Conservation (phyloP, 108 stramenopile species). For the Skeletonema marinoi region DNA sequence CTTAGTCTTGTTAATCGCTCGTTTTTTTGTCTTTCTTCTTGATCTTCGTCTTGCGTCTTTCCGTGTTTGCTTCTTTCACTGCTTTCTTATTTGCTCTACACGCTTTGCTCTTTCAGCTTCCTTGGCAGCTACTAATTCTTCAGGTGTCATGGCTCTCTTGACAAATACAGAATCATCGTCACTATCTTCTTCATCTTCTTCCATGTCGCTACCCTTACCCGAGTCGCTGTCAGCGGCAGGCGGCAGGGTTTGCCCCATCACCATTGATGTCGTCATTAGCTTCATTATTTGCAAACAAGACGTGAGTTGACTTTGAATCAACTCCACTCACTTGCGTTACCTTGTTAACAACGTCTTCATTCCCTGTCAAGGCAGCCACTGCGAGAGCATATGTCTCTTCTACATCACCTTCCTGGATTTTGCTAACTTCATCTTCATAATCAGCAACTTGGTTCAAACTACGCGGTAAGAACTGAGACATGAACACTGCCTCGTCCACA, state of each 20-base stretch:
- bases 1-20: conserved; percentile 85
- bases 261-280: conserved; percentile 5
- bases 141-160: conserved; percentile 72
- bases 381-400: conserved; percentile 90
- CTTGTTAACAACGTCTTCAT: conserved; percentile 73
- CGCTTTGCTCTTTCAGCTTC: conserved; percentile 61
- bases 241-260: conserved; percentile 12
- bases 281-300: conserved; percentile 26
- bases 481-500: conserved; percentile 91
- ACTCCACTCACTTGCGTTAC: conserved; percentile 49
- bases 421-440: conserved; percentile 79
- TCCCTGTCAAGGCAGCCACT: conserved; percentile 88
- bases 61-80: conserved; percentile 73
- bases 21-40: conserved; percentile 93
- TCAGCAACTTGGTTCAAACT: conserved; percentile 90
- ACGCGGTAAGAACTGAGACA: conserved; percentile 88
- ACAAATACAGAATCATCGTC: conserved; percentile 55
- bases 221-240: conserved; percentile 21
- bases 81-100: conserved; percentile 84
- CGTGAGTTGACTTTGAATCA: conserved; percentile 34
- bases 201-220: conserved; percentile 3
- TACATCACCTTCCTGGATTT: conserved; percentile 83
- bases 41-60: conserved; percentile 82
- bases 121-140: conserved; percentile 67
- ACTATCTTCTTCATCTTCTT: conserved; percentile 28